Evolutionary conservation across 352 stramenopile genomes (phyloP), one percentile per base, ranked within the genome.

Genomic region (Globisporangium rhizosaccharum): DNA sequence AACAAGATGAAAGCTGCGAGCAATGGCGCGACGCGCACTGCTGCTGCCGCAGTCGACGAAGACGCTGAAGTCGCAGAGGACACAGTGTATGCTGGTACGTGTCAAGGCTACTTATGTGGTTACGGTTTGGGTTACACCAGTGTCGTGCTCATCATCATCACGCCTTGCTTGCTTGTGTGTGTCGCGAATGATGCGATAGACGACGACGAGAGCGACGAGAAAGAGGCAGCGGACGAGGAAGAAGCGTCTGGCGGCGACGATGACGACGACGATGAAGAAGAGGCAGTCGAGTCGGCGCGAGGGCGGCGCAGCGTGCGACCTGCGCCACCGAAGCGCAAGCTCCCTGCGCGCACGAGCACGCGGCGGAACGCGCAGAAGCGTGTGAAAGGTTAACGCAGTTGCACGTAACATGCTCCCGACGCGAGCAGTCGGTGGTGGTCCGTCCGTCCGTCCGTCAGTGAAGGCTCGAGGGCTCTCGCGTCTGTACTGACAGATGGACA

Each of bases 371-470:
- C 64, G 56, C 55, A 71, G 53, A 74, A 75, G 61, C 76, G 76
- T 55, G 74, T 77, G 68, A 86, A 86, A 86, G 76, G 76, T 84
- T 86, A 73, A 84, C 45, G 48, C n/a, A 41, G 33, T 53, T 53
- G 48, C 48, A 15, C 26, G n/a, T 45, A 51, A 53, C 56, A 56
- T 62, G 42, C 50, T 25, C 47, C 36, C 47, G 48, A 3, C 33
- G 33, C 33, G 33, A 39, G 33, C 33, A 25, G 48, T 37, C 48
- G 25, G 48, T 4, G 10, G 11, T 28, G 33, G 18, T 33, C 47
- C 17, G 44, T 48, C 44, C 12, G 17, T 48, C 44, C 3, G 44
- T 48, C 44, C 0, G 12, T 41, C 48, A 14, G 23, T 39, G 12
- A 25, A 10, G 25, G n/a, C 48, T 54, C n/a, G 53, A 44, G 23